phyloP scores from a whole-genome alignment of 2,329 filamentous ascomycete genomes.

The Coniella vitis region DNA sequence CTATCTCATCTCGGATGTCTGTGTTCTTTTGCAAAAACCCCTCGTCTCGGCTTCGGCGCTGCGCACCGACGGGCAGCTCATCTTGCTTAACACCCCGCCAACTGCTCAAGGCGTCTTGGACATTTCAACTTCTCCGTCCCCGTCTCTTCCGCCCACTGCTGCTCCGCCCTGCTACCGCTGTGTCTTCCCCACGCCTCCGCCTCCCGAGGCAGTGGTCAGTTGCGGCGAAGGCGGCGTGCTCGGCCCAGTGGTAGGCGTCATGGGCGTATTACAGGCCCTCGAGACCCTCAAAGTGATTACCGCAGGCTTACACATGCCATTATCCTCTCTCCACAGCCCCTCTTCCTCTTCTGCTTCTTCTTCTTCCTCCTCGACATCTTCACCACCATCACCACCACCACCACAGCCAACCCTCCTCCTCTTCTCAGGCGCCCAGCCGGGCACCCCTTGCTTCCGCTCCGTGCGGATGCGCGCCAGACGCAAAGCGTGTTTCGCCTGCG shows the following conservation, averaged over 20 bases:
- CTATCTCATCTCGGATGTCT: slow-evolving; percentile 87
- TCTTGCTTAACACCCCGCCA: slow-evolving; percentile 78
- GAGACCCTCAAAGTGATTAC: slow-evolving; percentile 82
- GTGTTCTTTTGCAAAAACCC: slow-evolving; percentile 70
- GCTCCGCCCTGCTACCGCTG: slow-evolving; percentile 77
- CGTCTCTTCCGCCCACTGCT: slow-evolving; percentile 36
- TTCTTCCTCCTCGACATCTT: neutral
- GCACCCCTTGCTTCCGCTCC: slow-evolving; percentile 53
- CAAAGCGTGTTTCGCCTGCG: slow-evolving; percentile 70
- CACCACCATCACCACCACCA: slow-evolving; percentile 11
- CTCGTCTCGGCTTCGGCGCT: slow-evolving; percentile 87
- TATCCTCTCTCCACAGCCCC: too few relatives aligned
- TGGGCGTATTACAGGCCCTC: slow-evolving; percentile 87
- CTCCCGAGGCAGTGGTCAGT: slow-evolving; percentile 71
- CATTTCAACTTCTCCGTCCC: slow-evolving; percentile 22
- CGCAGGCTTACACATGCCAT: slow-evolving; percentile 19
- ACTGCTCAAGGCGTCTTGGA: slow-evolving; percentile 45
- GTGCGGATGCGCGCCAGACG: slow-evolving; percentile 67
- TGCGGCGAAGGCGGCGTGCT: slow-evolving; percentile 92
- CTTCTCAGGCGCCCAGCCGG: slow-evolving; percentile 34
- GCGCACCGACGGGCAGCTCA: slow-evolving; percentile 81
- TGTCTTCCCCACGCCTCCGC: slow-evolving; percentile 82
- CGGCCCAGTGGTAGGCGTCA: slow-evolving; percentile 84
- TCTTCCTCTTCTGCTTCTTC: too few relatives aligned
- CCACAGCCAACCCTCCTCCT: slow-evolving; percentile 34